Conservation (phyloP, 2,329 filamentous ascomycete genomes). For the Chrysosporium keratinophilum region DNA sequence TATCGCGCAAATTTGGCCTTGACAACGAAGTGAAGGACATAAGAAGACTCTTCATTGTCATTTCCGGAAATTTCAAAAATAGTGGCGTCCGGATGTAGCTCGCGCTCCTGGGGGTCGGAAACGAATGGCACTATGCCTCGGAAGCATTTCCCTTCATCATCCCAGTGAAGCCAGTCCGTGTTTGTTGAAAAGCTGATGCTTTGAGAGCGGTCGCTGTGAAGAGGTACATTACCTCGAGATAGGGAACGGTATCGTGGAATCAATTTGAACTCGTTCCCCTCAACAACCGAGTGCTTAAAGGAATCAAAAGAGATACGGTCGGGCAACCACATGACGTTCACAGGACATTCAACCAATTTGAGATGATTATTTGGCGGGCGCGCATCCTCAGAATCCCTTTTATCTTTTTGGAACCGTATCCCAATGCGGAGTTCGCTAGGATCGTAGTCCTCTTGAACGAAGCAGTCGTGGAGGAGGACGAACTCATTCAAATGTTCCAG, state of each 20-base stretch:
- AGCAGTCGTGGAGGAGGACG: slow-evolving; percentile 17
- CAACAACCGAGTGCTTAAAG: slow-evolving; percentile 1
- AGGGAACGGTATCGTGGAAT: slow-evolving; percentile 12
- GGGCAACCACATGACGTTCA: slow-evolving; percentile 11
- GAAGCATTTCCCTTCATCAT: slow-evolving; percentile 14
- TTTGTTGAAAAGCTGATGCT: slow-evolving; percentile 4
- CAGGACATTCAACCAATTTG: not conserved
- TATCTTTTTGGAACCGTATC: slow-evolving; percentile 9
- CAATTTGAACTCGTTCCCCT: slow-evolving; percentile 14
- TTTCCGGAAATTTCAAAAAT: not conserved
- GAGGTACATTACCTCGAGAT: not conserved
- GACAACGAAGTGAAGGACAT: slow-evolving; percentile 15
- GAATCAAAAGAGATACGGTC: slow-evolving; percentile 13
- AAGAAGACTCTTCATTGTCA: not conserved
- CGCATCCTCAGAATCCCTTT: too few species aligned
- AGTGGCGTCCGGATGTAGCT: not conserved
- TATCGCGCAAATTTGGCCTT: slow-evolving; percentile 13
- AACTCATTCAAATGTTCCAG: slow-evolving; percentile 12
- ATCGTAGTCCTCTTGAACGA: not conserved
- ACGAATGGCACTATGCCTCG: slow-evolving; percentile 19
- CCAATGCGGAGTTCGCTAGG: slow-evolving; percentile 4
- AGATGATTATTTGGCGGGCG: too few species aligned
- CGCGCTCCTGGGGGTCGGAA: slow-evolving; percentile 12
- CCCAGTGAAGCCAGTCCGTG: slow-evolving; percentile 20
- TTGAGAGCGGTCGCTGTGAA: not conserved